phyloP scores from a whole-genome alignment of 345 rosid species.

The Sisymbrium irio region DNA sequence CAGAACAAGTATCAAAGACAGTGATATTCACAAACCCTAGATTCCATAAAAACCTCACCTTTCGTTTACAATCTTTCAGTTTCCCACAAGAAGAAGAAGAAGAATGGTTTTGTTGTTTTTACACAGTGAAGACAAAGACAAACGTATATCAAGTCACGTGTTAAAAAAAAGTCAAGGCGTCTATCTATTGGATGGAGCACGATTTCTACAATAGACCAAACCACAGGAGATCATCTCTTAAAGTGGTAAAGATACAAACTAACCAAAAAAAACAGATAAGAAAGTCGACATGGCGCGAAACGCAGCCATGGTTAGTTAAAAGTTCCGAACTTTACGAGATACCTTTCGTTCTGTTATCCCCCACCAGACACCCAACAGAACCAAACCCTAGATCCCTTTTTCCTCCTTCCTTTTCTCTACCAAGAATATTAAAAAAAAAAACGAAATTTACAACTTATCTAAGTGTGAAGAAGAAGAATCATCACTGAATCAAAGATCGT shows the following conservation, averaged over 20 bases:
- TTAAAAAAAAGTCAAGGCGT: background rate
- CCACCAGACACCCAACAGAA: background rate
- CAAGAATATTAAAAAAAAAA: background rate
- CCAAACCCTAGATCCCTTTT: constrained; percentile 34
- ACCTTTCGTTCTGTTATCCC: constrained; percentile 35
- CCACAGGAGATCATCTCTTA: background rate
- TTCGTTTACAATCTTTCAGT: constrained; percentile 17
- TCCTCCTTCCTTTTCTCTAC: constrained; percentile 9
- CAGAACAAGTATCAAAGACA: background rate
- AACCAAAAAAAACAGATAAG: background rate
- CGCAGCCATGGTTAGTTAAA: constrained; percentile 36
- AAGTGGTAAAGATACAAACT: background rate
- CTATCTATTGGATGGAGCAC: constrained; percentile 14
- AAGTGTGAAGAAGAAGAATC: background rate
- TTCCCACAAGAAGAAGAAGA: constrained; percentile 4
- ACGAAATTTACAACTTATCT: constrained; percentile 4
- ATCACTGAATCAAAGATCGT: constrained; percentile 4
- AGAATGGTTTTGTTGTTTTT: background rate
- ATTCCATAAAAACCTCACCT: constrained; percentile 16
- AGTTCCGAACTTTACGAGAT: constrained; percentile 41
- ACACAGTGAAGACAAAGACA: background rate
- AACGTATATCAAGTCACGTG: constrained; percentile 9
- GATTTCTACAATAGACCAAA: background rate
- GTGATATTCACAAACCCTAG: background rate
- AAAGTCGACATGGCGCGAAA: constrained; percentile 44